phyloP scores from a whole-genome alignment of 805 yeast species.

The Saccharomyces mikatae region DNA sequence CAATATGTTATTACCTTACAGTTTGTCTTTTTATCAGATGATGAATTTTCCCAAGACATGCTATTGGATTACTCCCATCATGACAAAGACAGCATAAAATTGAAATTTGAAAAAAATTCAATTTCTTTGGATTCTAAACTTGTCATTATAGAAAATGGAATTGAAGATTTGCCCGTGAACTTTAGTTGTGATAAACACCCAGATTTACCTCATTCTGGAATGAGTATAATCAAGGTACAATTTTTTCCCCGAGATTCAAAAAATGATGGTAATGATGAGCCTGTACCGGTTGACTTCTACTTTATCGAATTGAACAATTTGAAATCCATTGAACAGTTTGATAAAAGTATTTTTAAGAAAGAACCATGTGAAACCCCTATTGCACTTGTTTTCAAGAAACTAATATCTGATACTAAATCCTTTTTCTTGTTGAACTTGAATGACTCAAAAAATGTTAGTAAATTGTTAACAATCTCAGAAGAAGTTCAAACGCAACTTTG shows the following conservation, averaged over 20 bases:
- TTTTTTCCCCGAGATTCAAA: conserved; percentile 4
- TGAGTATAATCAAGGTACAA: conserved; percentile 18
- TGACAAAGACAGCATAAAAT: conserved; percentile 12
- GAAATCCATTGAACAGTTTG: conserved; percentile 10
- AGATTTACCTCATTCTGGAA: conserved; percentile 7
- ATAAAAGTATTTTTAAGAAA: conserved; percentile 4
- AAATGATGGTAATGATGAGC: background rate
- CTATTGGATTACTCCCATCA: conserved; percentile 7
- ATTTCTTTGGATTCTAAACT: conserved; percentile 16
- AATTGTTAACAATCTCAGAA: conserved; percentile 13
- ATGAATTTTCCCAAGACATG: conserved; percentile 19
- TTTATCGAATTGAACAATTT: conserved; percentile 21
- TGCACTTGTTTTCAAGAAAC: conserved; percentile 20
- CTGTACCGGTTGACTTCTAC: conserved; percentile 14
- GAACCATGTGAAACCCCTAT: conserved; percentile 16
- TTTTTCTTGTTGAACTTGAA: conserved; percentile 29
- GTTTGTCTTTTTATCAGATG: conserved; percentile 23
- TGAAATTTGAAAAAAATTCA: conserved; percentile 18
- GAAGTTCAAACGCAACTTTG: conserved; percentile 9
- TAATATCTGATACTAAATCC: conserved; percentile 32
- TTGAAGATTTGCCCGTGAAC: conserved; percentile 6
- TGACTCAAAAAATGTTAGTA: conserved; percentile 10
- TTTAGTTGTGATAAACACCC: background rate
- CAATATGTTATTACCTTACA: conserved; percentile 17
- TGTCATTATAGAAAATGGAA: conserved; percentile 7